phyloP scores from a whole-genome alignment of 192 early-diverging fungal genomes.

The Haplosporangium gracile region DNA sequence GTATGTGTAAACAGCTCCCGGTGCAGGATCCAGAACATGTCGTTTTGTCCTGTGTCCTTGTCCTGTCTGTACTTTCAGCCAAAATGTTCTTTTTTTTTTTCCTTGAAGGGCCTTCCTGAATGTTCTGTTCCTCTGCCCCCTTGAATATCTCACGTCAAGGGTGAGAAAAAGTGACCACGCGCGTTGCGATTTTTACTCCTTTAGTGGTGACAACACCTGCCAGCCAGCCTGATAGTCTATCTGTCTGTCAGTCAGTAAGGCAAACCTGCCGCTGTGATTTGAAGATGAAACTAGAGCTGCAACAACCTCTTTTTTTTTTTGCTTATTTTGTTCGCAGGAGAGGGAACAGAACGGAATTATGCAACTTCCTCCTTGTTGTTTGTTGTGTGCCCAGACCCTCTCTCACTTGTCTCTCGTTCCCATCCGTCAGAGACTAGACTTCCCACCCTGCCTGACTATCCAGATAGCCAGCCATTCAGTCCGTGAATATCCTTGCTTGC shows the following conservation, averaged over 20 bases:
- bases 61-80: background rate
- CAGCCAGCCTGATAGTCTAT: background rate
- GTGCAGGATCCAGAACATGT: constrained; percentile 5
- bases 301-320: background rate
- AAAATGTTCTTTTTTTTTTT: background rate
- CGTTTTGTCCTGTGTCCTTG: background rate
- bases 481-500: background rate
- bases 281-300: background rate
- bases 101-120: background rate
- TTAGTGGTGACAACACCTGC: background rate
- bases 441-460: background rate
- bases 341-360: constrained; percentile 6
- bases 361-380: background rate
- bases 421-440: background rate
- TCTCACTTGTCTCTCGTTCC: background rate
- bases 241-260: background rate
- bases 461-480: background rate
- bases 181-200: background rate
- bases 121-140: background rate
- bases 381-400: background rate
- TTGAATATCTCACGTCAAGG: constrained; percentile 1
- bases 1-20: background rate
- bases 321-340: background rate
- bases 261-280: too few relatives aligned
- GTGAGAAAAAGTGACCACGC: background rate